A percentile compares a stretch with the other conserved stretches of the same genome.
These are phyloP conservation scores for Corymbia maculata DNA, from an alignment of 345 rosid species.

Conservation along the genomic window DNA sequence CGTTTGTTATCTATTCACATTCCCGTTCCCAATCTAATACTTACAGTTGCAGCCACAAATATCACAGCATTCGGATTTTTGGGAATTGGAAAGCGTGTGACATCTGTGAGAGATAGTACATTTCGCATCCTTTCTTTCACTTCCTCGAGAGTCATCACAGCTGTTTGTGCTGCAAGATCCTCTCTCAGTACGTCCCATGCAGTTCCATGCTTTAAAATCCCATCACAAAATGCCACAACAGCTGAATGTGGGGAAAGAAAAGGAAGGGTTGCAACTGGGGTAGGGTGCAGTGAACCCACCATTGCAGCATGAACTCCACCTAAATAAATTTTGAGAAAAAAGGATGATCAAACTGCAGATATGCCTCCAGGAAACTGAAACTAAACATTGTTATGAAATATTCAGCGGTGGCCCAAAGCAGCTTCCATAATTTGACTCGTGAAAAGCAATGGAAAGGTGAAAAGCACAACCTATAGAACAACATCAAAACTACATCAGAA, in stretches of 20 bases:
- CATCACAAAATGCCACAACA: constrained; percentile 98
- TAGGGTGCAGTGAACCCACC: constrained; percentile 98
- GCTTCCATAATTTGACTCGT: neutral
- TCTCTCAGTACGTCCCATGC: constrained; percentile 98
- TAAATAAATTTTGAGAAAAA: constrained; percentile 1
- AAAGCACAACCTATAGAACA: neutral
- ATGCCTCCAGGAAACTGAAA: neutral
- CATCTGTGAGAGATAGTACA: constrained; percentile 95
- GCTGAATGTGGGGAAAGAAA: constrained; percentile 98
- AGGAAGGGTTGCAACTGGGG: constrained; percentile 92
- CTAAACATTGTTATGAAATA: neutral
- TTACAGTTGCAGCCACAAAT: constrained; percentile 96
- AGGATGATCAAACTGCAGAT: neutral
- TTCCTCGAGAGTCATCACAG: constrained; percentile 83
- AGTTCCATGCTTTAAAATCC: constrained; percentile 82
- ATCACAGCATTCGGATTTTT: constrained; percentile 77
- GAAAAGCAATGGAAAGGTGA: neutral
- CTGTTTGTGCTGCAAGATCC: constrained; percentile 65
- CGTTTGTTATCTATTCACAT: neutral
- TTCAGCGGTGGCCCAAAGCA: neutral
- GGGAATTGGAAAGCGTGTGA: constrained; percentile 94
- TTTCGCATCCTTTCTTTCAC: constrained; percentile 88
- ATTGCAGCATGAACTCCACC: constrained; percentile 99
- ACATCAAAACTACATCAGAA: neutral
- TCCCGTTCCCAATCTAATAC: constrained; percentile 14